Conservation (phyloP, 176 grass and related monocot genomes). For the Otatea glauca region DNA sequence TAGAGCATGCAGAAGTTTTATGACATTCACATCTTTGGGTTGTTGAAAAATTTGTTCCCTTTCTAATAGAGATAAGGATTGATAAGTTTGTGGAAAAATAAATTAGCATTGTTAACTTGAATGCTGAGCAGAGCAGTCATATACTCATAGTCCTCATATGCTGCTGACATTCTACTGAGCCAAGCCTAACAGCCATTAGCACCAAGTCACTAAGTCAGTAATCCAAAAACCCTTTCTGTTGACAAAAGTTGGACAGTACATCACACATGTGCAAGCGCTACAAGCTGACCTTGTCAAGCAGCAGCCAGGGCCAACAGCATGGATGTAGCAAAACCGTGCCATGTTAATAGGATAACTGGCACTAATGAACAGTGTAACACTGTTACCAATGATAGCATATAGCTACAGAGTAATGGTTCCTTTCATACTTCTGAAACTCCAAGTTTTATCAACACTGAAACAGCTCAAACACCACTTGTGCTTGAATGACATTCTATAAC, state of each 20-base stretch:
- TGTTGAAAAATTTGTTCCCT: background rate
- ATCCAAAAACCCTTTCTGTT: background rate
- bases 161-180: background rate
- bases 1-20: background rate
- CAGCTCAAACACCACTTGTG: background rate
- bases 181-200: slow-evolving; percentile 21
- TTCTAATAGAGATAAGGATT: background rate
- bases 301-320: background rate
- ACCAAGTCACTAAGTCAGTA: background rate
- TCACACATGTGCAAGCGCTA: background rate
- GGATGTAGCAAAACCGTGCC: background rate
- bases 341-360: background rate
- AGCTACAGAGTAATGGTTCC: background rate
- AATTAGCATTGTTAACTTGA: slow-evolving; percentile 1
- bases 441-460: background rate
- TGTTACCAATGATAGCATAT: background rate
- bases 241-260: slow-evolving; percentile 10
- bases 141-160: background rate
- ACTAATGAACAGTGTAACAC: slow-evolving; percentile 3
- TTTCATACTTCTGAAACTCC: background rate
- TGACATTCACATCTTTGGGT: slow-evolving; percentile 10
- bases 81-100: background rate
- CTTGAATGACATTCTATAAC: background rate
- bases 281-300: slow-evolving; percentile 19
- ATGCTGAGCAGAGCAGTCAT: slow-evolving; percentile 18